phyloP scores from a whole-genome alignment of 805 yeast genomes.

The Spathaspora arborariae region DNA sequence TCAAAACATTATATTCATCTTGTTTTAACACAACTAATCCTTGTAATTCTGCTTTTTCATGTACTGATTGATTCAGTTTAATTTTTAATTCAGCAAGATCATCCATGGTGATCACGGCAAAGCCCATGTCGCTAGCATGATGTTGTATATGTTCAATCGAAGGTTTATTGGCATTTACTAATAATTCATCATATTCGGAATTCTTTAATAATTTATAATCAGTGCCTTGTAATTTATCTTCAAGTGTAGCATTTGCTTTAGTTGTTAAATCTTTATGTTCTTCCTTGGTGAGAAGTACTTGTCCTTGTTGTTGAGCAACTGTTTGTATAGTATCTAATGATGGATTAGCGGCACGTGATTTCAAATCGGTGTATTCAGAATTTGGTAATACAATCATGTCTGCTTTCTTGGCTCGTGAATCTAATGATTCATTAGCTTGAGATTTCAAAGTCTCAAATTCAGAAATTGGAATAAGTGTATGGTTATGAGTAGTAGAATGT shows the following conservation, averaged over 20 bases:
- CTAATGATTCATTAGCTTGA: conserved; percentile 9
- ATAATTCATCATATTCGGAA: conserved; percentile 29
- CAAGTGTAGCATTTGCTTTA: neutral
- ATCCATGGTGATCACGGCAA: conserved; percentile 23
- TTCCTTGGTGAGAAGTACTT: conserved; percentile 9
- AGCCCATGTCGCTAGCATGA: conserved; percentile 25
- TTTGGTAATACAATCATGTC: conserved; percentile 11
- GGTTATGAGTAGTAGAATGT: conserved; percentile 3
- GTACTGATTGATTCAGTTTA: conserved; percentile 11
- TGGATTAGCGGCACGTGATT: conserved; percentile 15
- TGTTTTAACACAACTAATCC: conserved; percentile 15
- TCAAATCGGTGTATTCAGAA: conserved; percentile 18
- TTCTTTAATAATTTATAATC: conserved; percentile 12
- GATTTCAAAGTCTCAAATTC: conserved; percentile 11
- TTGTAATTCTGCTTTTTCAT: conserved; percentile 14
- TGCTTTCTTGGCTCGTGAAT: conserved; percentile 9
- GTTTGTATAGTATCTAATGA: neutral
- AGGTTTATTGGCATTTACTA: conserved; percentile 25
- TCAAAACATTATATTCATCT: conserved; percentile 14
- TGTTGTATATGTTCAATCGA: conserved; percentile 21
- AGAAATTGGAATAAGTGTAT: conserved; percentile 11
- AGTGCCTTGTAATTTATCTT: conserved; percentile 8
- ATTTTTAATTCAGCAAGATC: conserved; percentile 15
- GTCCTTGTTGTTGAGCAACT: conserved; percentile 3
- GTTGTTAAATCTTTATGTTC: conserved; percentile 7